Conservation (phyloP, 148 eudicot species). For the Camellia japonica region DNA sequence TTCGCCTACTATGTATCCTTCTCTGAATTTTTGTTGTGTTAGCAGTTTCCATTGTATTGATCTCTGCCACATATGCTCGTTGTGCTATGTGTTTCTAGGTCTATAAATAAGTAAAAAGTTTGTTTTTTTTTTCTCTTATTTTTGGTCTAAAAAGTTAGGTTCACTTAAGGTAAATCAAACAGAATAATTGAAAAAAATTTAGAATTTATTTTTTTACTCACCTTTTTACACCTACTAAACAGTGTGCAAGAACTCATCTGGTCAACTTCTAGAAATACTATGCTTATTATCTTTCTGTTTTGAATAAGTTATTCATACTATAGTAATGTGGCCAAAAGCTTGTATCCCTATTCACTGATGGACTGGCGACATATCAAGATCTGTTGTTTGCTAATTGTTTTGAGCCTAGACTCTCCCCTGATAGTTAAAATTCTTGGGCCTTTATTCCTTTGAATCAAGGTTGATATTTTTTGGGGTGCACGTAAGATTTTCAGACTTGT, state of each 20-base stretch:
- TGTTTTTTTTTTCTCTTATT: no score
- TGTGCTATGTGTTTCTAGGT: neutral
- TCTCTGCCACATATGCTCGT: neutral
- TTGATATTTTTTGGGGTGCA: neutral
- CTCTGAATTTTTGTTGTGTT: neutral
- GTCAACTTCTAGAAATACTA: neutral
- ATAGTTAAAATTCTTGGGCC: neutral
- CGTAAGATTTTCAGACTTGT: neutral
- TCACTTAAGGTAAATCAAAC: neutral
- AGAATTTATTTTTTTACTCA: neutral
- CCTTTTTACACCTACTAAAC: neutral
- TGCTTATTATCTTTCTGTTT: neutral
- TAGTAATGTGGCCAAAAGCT: neutral
- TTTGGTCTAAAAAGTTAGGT: neutral
- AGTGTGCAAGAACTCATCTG: neutral
- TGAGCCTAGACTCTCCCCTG: neutral
- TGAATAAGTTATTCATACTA: neutral
- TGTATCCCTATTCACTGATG: neutral
- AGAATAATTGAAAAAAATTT: neutral
- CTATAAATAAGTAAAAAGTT: no score
- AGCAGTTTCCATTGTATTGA: neutral
- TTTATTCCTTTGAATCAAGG: neutral
- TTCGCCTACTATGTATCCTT: neutral
- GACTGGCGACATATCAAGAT: neutral
- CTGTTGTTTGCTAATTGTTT: neutral